Evolutionary conservation across 257 asterid species (phyloP).

Genomic region (Linaria vulgaris): DNA sequence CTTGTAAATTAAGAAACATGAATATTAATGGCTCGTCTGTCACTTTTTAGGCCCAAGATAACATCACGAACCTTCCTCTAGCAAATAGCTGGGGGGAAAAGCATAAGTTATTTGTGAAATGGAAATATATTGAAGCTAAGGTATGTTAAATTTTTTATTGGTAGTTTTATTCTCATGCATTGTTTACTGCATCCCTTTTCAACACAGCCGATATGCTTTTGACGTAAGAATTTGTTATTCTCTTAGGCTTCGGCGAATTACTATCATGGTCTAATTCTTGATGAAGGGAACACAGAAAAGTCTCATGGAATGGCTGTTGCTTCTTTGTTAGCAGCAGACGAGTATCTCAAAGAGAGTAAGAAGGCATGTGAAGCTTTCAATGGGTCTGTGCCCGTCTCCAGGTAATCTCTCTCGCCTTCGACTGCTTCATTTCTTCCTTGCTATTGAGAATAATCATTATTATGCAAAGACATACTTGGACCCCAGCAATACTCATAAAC

Average conservation of each 20-base stretch:
- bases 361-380: slow-evolving; percentile 83
- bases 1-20: too few species aligned
- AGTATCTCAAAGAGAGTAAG: slow-evolving; percentile 91
- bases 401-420: slow-evolving; percentile 44
- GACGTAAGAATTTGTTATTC: slow-evolving; percentile 9
- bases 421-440: background rate
- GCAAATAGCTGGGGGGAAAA: slow-evolving; percentile 98
- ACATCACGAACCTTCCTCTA: slow-evolving; percentile 78
- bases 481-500: too few species aligned
- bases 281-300: slow-evolving; percentile 94
- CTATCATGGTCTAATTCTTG: slow-evolving; percentile 96
- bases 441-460: background rate
- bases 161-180: too few species aligned
- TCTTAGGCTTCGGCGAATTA: slow-evolving; percentile 90
- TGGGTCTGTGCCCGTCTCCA: slow-evolving; percentile 67
- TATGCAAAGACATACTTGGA: background rate
- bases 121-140: slow-evolving; percentile 89
- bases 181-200: too few species aligned
- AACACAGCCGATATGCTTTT: background rate
- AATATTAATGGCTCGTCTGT: background rate
- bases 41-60: slow-evolving; percentile 76
- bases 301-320: slow-evolving; percentile 99
- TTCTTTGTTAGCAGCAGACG: slow-evolving; percentile 96
- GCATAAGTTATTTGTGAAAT: slow-evolving; percentile 75
- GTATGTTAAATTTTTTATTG: slow-evolving; percentile 43